Conservation (phyloP, 805 yeast species). For the Starmerella etchellsii region DNA sequence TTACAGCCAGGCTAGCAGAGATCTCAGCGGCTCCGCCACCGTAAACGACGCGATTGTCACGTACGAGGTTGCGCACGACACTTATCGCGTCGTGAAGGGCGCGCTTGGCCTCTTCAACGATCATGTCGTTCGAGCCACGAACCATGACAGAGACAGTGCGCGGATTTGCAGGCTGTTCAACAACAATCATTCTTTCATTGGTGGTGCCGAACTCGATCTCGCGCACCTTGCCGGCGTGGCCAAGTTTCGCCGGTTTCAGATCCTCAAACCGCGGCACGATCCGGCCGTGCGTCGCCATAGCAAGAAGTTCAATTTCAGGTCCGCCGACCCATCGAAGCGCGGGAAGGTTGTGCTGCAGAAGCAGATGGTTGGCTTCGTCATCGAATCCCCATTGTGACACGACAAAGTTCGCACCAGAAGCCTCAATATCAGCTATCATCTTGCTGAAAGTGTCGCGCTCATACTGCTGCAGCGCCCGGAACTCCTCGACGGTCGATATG, state of each 20-base stretch:
- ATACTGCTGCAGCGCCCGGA: slow-evolving; percentile 75
- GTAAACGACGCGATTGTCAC: slow-evolving; percentile 88
- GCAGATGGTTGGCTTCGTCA: slow-evolving; percentile 92
- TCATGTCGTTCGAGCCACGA: slow-evolving; percentile 95
- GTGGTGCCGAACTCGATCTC: slow-evolving; percentile 95
- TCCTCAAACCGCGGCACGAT: slow-evolving; percentile 97
- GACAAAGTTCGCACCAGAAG: slow-evolving; percentile 87
- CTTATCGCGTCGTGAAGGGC: slow-evolving; percentile 94
- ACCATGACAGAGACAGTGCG: slow-evolving; percentile 86
- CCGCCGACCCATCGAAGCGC: slow-evolving; percentile 99
- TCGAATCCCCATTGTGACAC: slow-evolving; percentile 99
- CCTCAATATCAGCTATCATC: slow-evolving; percentile 79
- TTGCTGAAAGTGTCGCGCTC: slow-evolving; percentile 82
- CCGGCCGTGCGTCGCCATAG: slow-evolving; percentile 94
- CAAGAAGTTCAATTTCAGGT: slow-evolving; percentile 85
- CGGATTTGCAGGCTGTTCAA: slow-evolving; percentile 43
- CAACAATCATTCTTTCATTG: slow-evolving; percentile 85
- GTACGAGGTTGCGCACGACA: slow-evolving; percentile 89
- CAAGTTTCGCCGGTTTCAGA: slow-evolving; percentile 65
- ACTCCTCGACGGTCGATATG: slow-evolving; percentile 87
- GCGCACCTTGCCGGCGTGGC: slow-evolving; percentile 70
- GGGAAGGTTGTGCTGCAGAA: slow-evolving; percentile 75
- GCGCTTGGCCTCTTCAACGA: slow-evolving; percentile 91
- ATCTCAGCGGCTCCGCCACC: slow-evolving; percentile 99
- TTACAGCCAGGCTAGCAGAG: slow-evolving; percentile 79